Base-by-base conservation (phyloP, 1,284 basidiomycete species). In the Xerocomus minutiporus region DNA sequence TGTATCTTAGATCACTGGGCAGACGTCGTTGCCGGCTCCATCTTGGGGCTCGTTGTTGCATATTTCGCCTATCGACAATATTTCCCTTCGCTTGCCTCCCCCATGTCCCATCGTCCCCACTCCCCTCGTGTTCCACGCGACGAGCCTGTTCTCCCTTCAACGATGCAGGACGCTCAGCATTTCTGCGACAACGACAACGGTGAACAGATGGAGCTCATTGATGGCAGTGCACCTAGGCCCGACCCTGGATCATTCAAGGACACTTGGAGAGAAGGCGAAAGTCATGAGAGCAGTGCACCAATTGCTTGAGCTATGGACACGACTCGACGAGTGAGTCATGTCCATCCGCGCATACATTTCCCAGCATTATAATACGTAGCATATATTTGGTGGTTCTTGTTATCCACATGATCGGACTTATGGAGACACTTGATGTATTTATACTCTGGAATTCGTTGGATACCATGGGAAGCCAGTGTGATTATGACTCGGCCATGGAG, bases 61-160 rank as follows among this genome's bases (percentile, higher is more conserved):
- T 91, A 84, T 72, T 87, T 93, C 61, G 72, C 84, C 8, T 95
- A 94, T 69, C 81, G 89, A 50, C 90, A 88, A 66, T 91, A 91
- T 70, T 91, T 85, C 63, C 88, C 86, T 15, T 72, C 78, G 17
- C 76, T 91, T 28, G 64, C 70, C 11, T 81, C 81, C 0, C 72
- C 78, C 25, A 60, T 78, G 46, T 85, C 83, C 20, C 88, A 95
- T 62, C 78, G 80, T 8, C 89, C 92, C 0, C 82, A 90, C 66
- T 80, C 89, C 2, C 91, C 92, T 8, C 83, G 86, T 40, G 77
- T 83, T 56, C 70, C 73, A 48, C 75, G 71, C 20, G 77, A 78
- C 13, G 66, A 68, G 3, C 57, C 69, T 3, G 56, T 68, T 11
- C 72, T 82, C 9, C 80, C 82, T 6, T 66, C 66, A 7, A 47